Evolutionary conservation across 2,329 filamentous ascomycete genomes (phyloP), one percentile per base, ranked within the genome.

Genomic region (Phyllosticta citrichinensis): DNA sequence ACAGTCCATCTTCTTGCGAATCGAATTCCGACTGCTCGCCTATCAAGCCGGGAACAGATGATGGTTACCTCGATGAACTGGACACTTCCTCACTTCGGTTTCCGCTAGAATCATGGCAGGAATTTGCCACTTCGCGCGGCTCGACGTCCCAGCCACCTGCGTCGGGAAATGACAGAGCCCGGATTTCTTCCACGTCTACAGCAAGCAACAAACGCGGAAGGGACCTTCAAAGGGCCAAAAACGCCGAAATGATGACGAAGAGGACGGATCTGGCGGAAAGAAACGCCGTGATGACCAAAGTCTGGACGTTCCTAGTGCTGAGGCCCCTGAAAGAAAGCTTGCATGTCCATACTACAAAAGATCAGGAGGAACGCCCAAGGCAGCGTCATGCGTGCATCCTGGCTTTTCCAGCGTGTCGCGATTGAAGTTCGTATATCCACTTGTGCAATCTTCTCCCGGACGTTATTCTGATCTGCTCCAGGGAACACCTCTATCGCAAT

Each of bases 371-470:
- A 40, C 11, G 5, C 33, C 33, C 33, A 40, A 40, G 33, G 14
- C 33, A 40, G 10, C 33, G 5, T 40, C 33, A 40, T 40, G 33
- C 33, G 33, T 40, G 14, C 12, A 14, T 11, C 33, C 33, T 40
- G 33, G 33, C 9, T 40, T 40, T 17, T 40, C 33, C 11, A 40
- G 33, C 11, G 33, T 40, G 11, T 40, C 33, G 11, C 33, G 33
- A 12, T 14, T 40, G 33, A 40, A 40, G 33, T 40, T 12, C 33
- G 33, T 40, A 14, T 17, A 12, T 68, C 53, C 63, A 69, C 35
- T 67, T 68, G 52, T 65, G 9, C 6, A 30, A 30, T 40, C 14
- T 17, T 40, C 33, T 17, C 33, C 0, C 5, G 11, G 12, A 5
- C 11, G 12, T 14, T 40, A 17, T 11, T 40, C 14, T 12, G 14